Base-by-base conservation (phyloP, 2,329 filamentous ascomycete species). In the Xylaria sp. region DNA sequence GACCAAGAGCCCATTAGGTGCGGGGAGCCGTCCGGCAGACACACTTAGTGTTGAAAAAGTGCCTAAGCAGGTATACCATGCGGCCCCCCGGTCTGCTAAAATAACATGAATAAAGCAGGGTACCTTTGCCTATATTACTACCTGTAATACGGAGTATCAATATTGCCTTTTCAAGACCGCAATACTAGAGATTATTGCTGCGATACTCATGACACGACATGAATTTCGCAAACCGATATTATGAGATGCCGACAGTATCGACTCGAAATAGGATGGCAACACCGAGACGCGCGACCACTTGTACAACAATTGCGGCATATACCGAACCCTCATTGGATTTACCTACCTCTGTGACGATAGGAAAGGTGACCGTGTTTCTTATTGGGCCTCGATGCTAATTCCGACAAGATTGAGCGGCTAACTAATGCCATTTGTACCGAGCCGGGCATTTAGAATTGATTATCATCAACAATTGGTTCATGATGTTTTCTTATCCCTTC, bases 1-100 rank as follows among this genome's bases (percentile, higher is more conserved):
- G 55, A 32, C 23, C 20, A 18, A 44, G 20, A 58, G 15, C 37
- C 15, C 13, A 20, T 6, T 50, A 25, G 20, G 12, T 46, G 56
- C 56, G 56, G 56, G 56, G 56, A 58, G 23, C 13, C 56, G 56
- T 46, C 39, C 39, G 56, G 56, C 56, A 58, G 39, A 58, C 56
- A 41, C 15, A 46, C 18, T 15, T 46, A 46, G 15, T 32, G n/a
- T 12, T 28, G 18, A 8, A 34, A 3, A 15, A 54, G 6, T 46
- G 46, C 32, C 34, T 10, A 37, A 37, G 34, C 34, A 37, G 34
- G 34, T 37, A 37, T 37, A 37, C 34, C 34, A 37, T 37, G 34
- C 34, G 23, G 23, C 7, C 7, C 39, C 39, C 39, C 56, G 46
- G 39, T 25, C 20, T 15, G 10, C 18, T 58, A 58, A 58, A 58